Conservation (phyloP, 176 grass and related monocot genomes). For the Carex myosuroides region DNA sequence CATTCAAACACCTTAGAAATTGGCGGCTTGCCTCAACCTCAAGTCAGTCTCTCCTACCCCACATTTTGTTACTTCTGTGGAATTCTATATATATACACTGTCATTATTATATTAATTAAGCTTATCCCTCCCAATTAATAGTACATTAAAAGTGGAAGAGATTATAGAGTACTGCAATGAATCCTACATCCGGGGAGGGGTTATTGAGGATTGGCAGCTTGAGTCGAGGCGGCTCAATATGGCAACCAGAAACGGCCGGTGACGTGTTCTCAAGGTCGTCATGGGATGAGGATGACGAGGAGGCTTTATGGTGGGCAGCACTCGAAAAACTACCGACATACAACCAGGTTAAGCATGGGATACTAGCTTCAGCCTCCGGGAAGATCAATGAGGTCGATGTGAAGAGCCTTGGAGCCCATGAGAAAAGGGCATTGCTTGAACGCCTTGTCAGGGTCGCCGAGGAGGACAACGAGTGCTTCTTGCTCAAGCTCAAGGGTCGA, state of each 20-base stretch:
- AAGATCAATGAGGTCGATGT: slow-evolving; percentile 50
- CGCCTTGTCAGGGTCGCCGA: slow-evolving; percentile 60
- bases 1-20: background rate
- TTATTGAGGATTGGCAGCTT: slow-evolving; percentile 40
- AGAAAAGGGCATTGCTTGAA: slow-evolving; percentile 47
- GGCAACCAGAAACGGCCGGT: slow-evolving; percentile 26
- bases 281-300: slow-evolving; percentile 80
- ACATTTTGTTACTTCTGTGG: background rate
- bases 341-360: slow-evolving; percentile 61
- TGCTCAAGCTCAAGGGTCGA: slow-evolving; percentile 74
- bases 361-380: slow-evolving; percentile 31
- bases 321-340: slow-evolving; percentile 80
- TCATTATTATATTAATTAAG: background rate
- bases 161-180: too few species aligned
- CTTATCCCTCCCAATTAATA: background rate
- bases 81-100: background rate
- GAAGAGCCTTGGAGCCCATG: slow-evolving; percentile 29
- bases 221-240: slow-evolving; percentile 35
- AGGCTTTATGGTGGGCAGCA: slow-evolving; percentile 74
- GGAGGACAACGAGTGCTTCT: slow-evolving; percentile 74
- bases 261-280: slow-evolving; percentile 68
- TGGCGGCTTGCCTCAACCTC: too few species aligned
- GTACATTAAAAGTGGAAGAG: background rate
- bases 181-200: background rate
- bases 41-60: too few species aligned